A percentile compares a stretch with the other conserved stretches of the same genome.
phyloP scores from a whole-genome alignment of 257 asterid species.

The Petunia axillaris region DNA sequence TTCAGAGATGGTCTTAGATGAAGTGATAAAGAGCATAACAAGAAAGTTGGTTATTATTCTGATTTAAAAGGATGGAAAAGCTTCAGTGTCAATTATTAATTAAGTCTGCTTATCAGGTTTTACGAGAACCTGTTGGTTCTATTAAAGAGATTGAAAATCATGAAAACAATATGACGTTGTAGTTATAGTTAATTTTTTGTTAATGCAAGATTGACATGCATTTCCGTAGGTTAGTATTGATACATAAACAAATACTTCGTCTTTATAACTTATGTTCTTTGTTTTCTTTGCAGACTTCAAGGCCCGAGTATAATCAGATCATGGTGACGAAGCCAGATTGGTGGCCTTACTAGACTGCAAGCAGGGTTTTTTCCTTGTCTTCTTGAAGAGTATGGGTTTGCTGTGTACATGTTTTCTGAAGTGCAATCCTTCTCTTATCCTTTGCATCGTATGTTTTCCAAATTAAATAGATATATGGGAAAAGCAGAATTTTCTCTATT shows the following conservation, averaged over 20 bases:
- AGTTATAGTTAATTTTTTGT: not conserved
- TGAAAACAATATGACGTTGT: not conserved
- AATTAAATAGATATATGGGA: not conserved
- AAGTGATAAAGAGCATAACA: not conserved
- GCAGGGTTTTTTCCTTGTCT: slow-evolving; percentile 21
- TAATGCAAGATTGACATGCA: not conserved
- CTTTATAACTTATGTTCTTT: not conserved
- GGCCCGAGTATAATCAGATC: slow-evolving; percentile 90
- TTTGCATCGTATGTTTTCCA: not conserved
- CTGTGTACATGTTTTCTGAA: slow-evolving; percentile 3
- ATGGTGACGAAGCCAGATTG: slow-evolving; percentile 91
- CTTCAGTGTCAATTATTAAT: not conserved
- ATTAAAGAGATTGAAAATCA: not conserved
- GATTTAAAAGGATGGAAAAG: not conserved
- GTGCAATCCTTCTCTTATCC: not conserved
- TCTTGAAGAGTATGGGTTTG: slow-evolving; percentile 1
- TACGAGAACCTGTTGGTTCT: not conserved
- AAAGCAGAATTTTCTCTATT: not conserved
- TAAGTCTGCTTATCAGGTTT: not conserved
- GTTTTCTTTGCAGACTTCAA: slow-evolving; percentile 65
- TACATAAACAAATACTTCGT: not conserved
- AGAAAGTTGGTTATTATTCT: not conserved
- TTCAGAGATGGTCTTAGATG: not conserved
- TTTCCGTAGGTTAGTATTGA: not conserved
- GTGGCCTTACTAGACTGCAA: slow-evolving; percentile 52